These are phyloP conservation scores for Termitomyces sp. DNA, from an alignment of 1,284 basidiomycete genomes.

Conservation along the genomic window DNA sequence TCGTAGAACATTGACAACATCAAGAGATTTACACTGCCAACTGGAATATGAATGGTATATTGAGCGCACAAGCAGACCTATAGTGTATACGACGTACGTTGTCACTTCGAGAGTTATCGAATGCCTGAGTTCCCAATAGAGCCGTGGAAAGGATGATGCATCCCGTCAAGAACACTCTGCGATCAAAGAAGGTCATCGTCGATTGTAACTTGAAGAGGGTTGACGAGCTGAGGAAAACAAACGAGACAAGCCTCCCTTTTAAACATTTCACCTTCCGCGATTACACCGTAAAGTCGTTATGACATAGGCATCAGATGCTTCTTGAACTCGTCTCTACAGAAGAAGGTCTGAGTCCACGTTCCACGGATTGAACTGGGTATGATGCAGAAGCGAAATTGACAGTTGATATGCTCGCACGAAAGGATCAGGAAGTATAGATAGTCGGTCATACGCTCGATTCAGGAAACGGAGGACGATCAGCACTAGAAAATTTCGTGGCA, in stretches of 20 bases:
- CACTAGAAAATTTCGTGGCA: neutral
- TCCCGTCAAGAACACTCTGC: slow-evolving; percentile 6
- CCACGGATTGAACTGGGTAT: neutral
- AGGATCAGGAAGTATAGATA: slow-evolving; percentile 9
- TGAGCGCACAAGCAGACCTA: neutral
- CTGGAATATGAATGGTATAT: slow-evolving; percentile 15
- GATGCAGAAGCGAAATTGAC: slow-evolving; percentile 3
- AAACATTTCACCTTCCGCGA: neutral
- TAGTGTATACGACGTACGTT: slow-evolving; percentile 21
- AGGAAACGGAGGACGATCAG: neutral
- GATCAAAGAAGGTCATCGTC: slow-evolving; percentile 11
- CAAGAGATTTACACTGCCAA: slow-evolving; percentile 23
- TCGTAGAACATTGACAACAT: neutral
- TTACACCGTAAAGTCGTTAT: neutral
- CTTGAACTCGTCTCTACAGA: neutral
- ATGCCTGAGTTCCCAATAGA: slow-evolving; percentile 9
- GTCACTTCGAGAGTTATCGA: slow-evolving; percentile 24
- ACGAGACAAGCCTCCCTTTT: slow-evolving; percentile 1
- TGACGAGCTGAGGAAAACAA: slow-evolving; percentile 1
- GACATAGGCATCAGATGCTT: slow-evolving; percentile 4
- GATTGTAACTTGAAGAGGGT: neutral
- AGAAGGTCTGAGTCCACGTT: slow-evolving; percentile 1
- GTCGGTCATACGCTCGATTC: slow-evolving; percentile 1
- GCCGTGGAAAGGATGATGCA: slow-evolving; percentile 6
- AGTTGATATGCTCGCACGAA: slow-evolving; percentile 2